Evolutionary conservation across 202 grass and related monocot genomes (phyloP).

Genomic region (Alloteropsis angusta): DNA sequence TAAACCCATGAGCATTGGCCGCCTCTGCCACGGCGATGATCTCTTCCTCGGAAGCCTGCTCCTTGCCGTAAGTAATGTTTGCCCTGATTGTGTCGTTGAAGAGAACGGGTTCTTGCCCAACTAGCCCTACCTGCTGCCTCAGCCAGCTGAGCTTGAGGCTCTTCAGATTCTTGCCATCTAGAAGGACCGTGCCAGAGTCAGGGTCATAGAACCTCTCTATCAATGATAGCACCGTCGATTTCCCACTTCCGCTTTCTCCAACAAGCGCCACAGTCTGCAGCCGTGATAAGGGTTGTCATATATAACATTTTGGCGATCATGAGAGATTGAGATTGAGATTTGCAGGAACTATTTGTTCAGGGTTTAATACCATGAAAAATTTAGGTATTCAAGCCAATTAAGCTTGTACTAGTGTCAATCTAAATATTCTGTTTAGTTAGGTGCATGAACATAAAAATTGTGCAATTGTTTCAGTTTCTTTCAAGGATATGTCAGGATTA

Average conservation of each 20-base stretch:
- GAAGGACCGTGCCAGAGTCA: conserved; percentile 41
- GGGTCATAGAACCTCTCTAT: conserved; percentile 89
- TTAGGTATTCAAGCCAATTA: background rate
- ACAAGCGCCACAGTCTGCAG: conserved; percentile 63
- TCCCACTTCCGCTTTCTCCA: conserved; percentile 71
- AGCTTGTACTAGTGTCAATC: background rate
- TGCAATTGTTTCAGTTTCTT: background rate
- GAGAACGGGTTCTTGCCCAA: conserved; percentile 68
- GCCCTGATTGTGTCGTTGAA: conserved; percentile 64
- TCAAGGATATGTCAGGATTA: background rate
- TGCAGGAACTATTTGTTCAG: background rate
- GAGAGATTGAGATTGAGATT: background rate
- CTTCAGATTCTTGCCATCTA: conserved; percentile 48
- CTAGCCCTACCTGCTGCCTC: conserved; percentile 64
- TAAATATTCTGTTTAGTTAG: background rate
- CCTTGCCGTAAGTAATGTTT: conserved; percentile 75
- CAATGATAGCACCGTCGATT: conserved; percentile 70
- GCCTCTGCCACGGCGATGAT: conserved; percentile 40
- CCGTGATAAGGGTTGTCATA: background rate
- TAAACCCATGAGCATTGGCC: conserved; percentile 57
- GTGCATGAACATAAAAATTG: background rate
- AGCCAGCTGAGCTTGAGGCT: conserved; percentile 66
- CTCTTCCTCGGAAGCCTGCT: conserved; percentile 51
- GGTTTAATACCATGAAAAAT: background rate
- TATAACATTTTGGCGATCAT: background rate